phyloP scores from a whole-genome alignment of 352 stramenopile genomes.

The Nothophytophthora sp. region DNA sequence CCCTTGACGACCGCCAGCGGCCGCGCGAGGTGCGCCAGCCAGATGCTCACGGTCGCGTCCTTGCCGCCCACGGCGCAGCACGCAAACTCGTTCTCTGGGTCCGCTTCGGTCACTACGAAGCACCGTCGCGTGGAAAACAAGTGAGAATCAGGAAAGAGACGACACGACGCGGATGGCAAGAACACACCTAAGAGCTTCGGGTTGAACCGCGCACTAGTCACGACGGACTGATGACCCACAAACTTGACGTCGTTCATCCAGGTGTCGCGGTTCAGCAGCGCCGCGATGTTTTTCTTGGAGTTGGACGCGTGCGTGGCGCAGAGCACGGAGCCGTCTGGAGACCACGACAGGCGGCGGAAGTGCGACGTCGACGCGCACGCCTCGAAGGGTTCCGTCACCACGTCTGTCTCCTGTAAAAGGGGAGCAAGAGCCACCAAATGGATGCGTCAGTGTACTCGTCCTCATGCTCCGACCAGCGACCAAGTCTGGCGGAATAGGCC shows the following conservation, averaged over 20 bases:
- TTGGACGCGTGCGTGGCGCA: conserved; percentile 85
- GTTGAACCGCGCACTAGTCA: conserved; percentile 85
- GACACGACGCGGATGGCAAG: neutral
- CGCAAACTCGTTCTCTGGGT: conserved; percentile 80
- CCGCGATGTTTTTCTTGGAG: conserved; percentile 88
- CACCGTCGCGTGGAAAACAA: conserved; percentile 1
- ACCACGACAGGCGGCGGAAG: conserved; percentile 85
- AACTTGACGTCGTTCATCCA: conserved; percentile 89
- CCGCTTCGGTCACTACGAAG: conserved; percentile 44
- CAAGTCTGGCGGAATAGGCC: no score
- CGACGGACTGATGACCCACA: conserved; percentile 77
- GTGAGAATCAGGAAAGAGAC: conserved; percentile 1
- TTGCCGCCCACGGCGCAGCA: conserved; percentile 84
- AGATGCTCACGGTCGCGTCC: conserved; percentile 86
- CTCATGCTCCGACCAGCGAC: no score
- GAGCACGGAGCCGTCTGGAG: conserved; percentile 76
- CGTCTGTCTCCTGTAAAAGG: conserved; percentile 33
- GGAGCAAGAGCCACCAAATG: neutral
- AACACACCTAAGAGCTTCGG: conserved; percentile 69
- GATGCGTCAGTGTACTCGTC: neutral
- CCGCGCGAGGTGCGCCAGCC: conserved; percentile 76
- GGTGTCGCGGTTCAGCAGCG: conserved; percentile 69
- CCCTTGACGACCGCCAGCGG: conserved; percentile 80
- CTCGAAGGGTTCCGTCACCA: conserved; percentile 78
- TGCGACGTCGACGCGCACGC: conserved; percentile 77